Conservation (phyloP, 2,329 filamentous ascomycete genomes). For the Aphanocladium album region DNA sequence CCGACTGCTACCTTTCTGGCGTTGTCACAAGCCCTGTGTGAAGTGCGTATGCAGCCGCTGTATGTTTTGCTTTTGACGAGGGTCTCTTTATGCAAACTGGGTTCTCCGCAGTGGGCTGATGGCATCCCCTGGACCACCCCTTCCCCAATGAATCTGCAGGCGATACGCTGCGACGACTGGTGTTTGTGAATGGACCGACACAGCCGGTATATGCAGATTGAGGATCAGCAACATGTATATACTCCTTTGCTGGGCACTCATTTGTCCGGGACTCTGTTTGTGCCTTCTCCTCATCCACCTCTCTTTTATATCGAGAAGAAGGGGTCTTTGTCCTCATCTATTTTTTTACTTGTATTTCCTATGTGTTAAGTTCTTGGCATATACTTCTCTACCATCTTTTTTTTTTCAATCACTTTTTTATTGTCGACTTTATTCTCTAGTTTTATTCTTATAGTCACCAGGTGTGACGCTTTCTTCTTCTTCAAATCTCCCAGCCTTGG, state of each 20-base stretch:
- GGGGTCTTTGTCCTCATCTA: neutral
- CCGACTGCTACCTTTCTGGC: neutral
- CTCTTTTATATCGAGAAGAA: neutral
- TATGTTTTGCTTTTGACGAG: neutral
- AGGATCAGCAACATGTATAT: neutral
- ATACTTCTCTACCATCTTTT: neutral
- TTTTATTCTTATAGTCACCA: neutral
- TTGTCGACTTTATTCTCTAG: neutral
- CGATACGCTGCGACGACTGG: neutral
- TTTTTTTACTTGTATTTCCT: neutral
- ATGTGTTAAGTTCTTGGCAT: neutral
- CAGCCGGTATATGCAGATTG: neutral
- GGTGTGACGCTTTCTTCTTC: constrained; percentile 1
- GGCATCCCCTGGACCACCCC: neutral
- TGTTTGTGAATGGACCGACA: neutral
- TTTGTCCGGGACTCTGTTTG: neutral
- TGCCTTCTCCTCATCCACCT: neutral
- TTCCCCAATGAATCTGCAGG: neutral
- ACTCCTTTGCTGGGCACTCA: neutral
- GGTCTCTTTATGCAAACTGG: neutral
- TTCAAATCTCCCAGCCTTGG: neutral
- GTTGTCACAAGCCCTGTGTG: neutral
- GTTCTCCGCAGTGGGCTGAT: neutral
- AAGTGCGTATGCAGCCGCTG: neutral
- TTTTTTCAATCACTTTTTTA: neutral